Conservation (phyloP, 208 protist genomes). For the Leishmania tropica region DNA sequence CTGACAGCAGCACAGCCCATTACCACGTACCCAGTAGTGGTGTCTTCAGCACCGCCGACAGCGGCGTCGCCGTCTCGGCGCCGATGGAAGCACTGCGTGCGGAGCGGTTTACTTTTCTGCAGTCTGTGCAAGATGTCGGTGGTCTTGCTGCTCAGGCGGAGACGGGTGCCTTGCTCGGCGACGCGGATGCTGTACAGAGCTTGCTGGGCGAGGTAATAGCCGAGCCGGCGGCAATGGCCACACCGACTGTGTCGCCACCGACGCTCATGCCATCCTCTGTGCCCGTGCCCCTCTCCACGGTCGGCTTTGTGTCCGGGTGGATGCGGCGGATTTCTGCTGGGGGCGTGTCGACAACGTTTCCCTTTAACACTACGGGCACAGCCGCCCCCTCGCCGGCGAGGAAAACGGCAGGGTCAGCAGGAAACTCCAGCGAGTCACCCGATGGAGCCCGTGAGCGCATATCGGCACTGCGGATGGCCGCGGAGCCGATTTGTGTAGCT, state of each 20-base stretch:
- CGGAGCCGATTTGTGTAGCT: neutral
- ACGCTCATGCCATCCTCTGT: neutral
- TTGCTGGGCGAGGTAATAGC: neutral
- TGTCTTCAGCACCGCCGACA: neutral
- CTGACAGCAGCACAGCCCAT: neutral
- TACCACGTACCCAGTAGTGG: neutral
- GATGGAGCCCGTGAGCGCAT: neutral
- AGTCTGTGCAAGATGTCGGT: slow-evolving; percentile 15
- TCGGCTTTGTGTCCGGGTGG: neutral
- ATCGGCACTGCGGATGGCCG: neutral
- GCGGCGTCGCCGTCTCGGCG: neutral
- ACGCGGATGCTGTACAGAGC: neutral
- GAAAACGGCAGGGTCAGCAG: neutral
- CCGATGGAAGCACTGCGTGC: neutral
- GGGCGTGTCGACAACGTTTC: neutral
- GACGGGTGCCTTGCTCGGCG: neutral
- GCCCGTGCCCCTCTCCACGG: neutral
- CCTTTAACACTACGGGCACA: neutral
- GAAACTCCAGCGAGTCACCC: neutral
- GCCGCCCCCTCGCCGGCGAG: neutral
- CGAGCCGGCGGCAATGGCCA: neutral
- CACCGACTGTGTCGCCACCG: neutral
- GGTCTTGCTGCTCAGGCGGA: slow-evolving; percentile 1
- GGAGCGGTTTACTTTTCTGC: slow-evolving; percentile 10
- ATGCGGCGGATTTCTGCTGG: neutral